phyloP scores from a whole-genome alignment of 176 grass and related monocot genomes.

The Oryza brachyantha region DNA sequence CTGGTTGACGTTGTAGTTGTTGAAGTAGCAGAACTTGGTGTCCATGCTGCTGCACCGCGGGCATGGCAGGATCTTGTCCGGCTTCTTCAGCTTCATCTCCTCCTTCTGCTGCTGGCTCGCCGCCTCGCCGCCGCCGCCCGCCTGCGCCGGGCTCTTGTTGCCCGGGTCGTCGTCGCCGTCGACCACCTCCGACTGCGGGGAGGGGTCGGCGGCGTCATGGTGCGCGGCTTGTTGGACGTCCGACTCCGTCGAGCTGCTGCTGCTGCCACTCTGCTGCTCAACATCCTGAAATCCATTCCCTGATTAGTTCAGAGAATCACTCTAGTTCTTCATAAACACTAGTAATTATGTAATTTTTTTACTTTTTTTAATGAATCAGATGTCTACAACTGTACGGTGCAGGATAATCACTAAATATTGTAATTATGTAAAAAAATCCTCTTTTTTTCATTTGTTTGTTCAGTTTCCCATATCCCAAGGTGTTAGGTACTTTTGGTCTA shows the following conservation, averaged over 20 bases:
- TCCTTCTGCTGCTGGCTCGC: background rate
- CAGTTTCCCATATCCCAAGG: background rate
- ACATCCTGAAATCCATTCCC: constrained; percentile 28
- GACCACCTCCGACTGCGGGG: constrained; percentile 40
- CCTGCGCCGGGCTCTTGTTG: background rate
- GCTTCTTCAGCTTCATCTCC: constrained; percentile 56
- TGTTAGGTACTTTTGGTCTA: background rate
- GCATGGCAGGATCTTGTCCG: constrained; percentile 71
- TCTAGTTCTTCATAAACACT: background rate
- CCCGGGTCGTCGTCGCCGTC: constrained; percentile 33
- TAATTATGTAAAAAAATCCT: background rate
- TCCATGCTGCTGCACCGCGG: constrained; percentile 61
- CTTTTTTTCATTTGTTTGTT: background rate
- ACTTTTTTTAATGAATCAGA: background rate
- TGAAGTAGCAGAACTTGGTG: constrained; percentile 83
- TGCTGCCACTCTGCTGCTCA: background rate
- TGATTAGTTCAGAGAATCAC: background rate
- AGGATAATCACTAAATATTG: background rate
- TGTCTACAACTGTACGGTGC: background rate
- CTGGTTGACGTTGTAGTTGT: constrained; percentile 86
- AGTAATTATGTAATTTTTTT: background rate
- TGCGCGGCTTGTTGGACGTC: background rate
- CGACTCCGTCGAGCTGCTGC: constrained; percentile 6
- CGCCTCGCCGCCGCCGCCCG: background rate
- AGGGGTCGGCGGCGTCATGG: background rate